Conservation (phyloP, 139 green algal species). For the Chlorella sorokiniana region DNA sequence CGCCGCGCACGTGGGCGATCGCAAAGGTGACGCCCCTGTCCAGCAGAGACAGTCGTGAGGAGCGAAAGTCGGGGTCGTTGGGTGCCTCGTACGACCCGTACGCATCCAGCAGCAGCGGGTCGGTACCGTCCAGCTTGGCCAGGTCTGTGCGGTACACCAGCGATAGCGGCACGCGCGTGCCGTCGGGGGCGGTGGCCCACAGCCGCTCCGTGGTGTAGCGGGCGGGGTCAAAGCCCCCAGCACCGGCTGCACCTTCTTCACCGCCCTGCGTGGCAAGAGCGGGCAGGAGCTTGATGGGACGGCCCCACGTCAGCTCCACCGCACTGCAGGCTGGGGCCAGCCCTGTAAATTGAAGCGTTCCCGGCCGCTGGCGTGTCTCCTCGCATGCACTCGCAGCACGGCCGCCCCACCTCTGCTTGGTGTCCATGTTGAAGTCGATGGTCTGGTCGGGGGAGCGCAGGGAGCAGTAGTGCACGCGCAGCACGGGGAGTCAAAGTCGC, state of each 20-base stretch:
- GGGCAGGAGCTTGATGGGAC: not conserved
- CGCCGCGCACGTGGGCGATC: constrained; percentile 84
- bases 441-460: constrained; percentile 77
- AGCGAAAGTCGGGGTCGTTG: constrained; percentile 66
- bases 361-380: too few species aligned
- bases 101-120: constrained; percentile 66
- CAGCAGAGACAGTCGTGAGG: constrained; percentile 66
- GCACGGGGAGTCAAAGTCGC: constrained; percentile 81
- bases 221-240: constrained; percentile 78
- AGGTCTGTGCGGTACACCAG: constrained; percentile 77
- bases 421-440: constrained; percentile 84
- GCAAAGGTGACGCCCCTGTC: constrained; percentile 80
- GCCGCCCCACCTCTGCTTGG: constrained; percentile 16
- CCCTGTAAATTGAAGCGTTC: too few species aligned
- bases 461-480: constrained; percentile 80
- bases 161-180: constrained; percentile 61
- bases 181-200: constrained; percentile 78
- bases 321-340: too few species aligned
- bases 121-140: constrained; percentile 70
- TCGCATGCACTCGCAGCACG: not conserved
- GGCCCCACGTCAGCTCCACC: not conserved
- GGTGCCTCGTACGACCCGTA: constrained; percentile 64
- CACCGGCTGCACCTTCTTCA: constrained; percentile 84
- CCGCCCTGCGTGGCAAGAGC: constrained; percentile 11
- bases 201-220: constrained; percentile 79